Base-by-base conservation (phyloP, 257 asterid species). In the Orobanche coerulescens region DNA sequence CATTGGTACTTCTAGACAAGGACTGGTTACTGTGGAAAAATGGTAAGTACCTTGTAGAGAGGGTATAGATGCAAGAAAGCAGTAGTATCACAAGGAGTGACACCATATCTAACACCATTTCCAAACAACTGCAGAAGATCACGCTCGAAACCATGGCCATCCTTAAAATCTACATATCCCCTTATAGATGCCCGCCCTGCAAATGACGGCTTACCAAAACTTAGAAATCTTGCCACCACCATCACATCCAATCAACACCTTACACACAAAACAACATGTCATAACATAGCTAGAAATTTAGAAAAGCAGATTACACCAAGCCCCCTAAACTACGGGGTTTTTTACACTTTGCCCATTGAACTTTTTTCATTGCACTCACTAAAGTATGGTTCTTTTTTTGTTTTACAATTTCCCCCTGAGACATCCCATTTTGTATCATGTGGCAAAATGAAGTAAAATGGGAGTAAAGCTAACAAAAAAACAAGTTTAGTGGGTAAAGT, bases 231-330 rank as follows among this genome's bases (percentile, higher is more conserved):
- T 0, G 83, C 82, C 64, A 79, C 85, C 50, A 68, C 62, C 88
- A 59, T 82, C 88, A n/a, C 82, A 71, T 62, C 88, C 88, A 33
- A 82, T 74, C 71, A 78, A 47, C 55, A 76, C 81, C 88, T 48
- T 62, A 25, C 20, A 65, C 25, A 58, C 15, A 36, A 51, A 8
- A 58, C 24, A 37, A 59, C 11, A 48, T 11, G 15, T n/a, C 6
- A 62, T 19, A 33, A 10, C 0, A 24, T 4, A n/a, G n/a, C 0
- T 26, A 16, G 10, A 43, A 43, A 10, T 3, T 8, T 28, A 11
- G 9, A 1, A 11, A 36, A n/a, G n/a, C n/a, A n/a, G n/a, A n/a
- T n/a, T n/a, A n/a, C n/a, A n/a, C n/a, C n/a, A n/a, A n/a, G n/a
- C n/a, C n/a, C n/a, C n/a, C n/a, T n/a, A n/a, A n/a, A n/a, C n/a